Base-by-base conservation (phyloP, 768 basidiomycete species). In the Leccinellum luteum region DNA sequence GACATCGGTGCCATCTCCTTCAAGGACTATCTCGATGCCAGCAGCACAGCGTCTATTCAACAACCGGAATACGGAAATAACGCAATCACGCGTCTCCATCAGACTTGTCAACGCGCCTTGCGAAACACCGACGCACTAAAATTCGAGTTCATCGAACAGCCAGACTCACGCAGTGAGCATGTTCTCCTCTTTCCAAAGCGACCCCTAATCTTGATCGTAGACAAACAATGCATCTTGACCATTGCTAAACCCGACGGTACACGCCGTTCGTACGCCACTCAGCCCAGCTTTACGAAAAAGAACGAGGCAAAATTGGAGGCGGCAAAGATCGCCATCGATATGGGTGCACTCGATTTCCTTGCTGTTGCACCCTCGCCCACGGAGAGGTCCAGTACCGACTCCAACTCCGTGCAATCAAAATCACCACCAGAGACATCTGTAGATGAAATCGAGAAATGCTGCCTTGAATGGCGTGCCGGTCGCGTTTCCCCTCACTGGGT, bases 341-440 rank as follows among this genome's bases (percentile, higher is more conserved):
- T 81, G 74, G 85, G 84, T 19, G 86, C 79, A 1, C 66, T 87
- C 31, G 79, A 85, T 19, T 88, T 88, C 63, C 81, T 87, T 48
- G 52, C 67, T 7, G 63, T 69, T 2, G 54, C 65, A 2, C 72
- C 73, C 45, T 73, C 66, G 14, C 38, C 60, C 17, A 25, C 41
- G 4, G 51, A 56, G 14, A 32, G 34, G 13, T 48, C 48, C 6
- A 32, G 25, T 6, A n/a, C 14, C 7, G 55, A 52, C 4, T n/a
- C 23, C 8, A 21, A 21, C 15, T 27, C 61, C 6, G 27, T n/a
- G 31, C 47, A 43, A 10, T 25, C 56, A 10, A 30, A 19, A 3
- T 31, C 51, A 14, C 34, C 45, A 1, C 53, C 21, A 15, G 53
- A 60, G 32, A 43, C 56, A 14, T 60, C 65, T 1, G 63, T 81